Evolutionary conservation across 1,284 basidiomycete genomes (phyloP), one percentile per base, ranked within the genome.

Genomic region (Trametes hirsuta): DNA sequence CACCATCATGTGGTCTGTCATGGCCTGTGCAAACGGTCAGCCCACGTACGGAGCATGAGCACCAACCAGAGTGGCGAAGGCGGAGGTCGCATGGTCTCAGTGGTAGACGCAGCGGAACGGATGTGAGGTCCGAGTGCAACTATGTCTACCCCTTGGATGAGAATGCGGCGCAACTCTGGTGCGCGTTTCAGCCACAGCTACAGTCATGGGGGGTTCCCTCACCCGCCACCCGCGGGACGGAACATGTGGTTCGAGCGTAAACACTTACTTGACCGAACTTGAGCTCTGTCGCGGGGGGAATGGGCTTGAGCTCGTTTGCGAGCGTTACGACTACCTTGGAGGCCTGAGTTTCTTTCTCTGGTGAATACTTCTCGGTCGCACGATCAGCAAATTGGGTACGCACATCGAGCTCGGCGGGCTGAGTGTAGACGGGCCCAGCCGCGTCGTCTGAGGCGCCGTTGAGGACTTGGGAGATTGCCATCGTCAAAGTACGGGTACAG

Each of bases 1-100:
- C 47, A 87, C 73, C 47, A 93, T 81, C 93, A 96, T 96, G 74
- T 96, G 93, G 75, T 96, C 93, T 12, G 69, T 68, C 64, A 69
- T 34, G 84, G 54, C 59, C 69, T 25, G 86, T 86, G 65, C 9
- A 65, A 58, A 71, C 80, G 30, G 30, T 30, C 30, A 30, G 8
- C 30, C 4, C 30, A 30, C 30, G 30, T 30, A 84, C 36, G 53
- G 30, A 30, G n/a, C 10, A 25, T 50, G n/a, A 56, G 55, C 46
- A n/a, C 15, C 37, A 37, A 51, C 15, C 21, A 15, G 14, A 24
- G 12, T 25, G 22, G n/a, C 40, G 9, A 47, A n/a, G 37, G 8
- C 30, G 30, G 30, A 8, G 4, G 8, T 30, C 30, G 30, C 30
- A 8, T 30, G 30, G 30, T 30, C 30, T 30, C 30, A 30, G 30